phyloP scores from a whole-genome alignment of 805 yeast species.

The Isabelozyma gotoi region DNA sequence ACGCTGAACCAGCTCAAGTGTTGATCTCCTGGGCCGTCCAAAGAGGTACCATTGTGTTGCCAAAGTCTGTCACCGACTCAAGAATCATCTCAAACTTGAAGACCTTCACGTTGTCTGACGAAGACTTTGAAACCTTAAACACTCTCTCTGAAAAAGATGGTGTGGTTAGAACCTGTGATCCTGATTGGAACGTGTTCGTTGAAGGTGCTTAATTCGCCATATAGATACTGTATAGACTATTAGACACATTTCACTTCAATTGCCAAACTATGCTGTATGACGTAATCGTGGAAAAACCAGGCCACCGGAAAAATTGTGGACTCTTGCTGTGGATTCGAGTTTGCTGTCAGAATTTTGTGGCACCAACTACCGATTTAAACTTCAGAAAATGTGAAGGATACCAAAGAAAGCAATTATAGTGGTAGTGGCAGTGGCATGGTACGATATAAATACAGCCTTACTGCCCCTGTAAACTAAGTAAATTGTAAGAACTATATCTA shows the following conservation, averaged over 20 bases:
- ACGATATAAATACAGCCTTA: too few species aligned
- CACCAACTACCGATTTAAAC: too few species aligned
- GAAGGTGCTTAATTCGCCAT: conserved; percentile 2
- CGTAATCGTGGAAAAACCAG: too few species aligned
- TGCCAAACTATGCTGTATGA: too few species aligned
- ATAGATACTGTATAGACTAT: too few species aligned
- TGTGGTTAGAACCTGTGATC: conserved; percentile 16
- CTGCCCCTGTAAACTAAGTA: too few species aligned
- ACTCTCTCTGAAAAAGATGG: conserved; percentile 21
- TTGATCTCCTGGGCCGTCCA: conserved; percentile 28
- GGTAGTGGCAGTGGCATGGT: too few species aligned
- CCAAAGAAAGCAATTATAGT: too few species aligned
- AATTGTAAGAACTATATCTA: too few species aligned
- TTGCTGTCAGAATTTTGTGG: too few species aligned
- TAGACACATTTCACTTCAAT: too few species aligned
- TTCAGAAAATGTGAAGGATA: too few species aligned
- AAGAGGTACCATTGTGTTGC: conserved; percentile 27
- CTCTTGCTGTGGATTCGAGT: neutral
- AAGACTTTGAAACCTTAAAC: conserved; percentile 24
- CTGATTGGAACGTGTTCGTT: conserved; percentile 15
- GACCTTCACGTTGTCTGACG: conserved; percentile 22
- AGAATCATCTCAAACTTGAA: conserved; percentile 26
- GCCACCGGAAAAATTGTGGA: neutral
- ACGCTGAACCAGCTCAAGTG: conserved; percentile 19
- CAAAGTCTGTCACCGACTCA: conserved; percentile 23